Base-by-base conservation (phyloP, 257 asterid species). In the Nicotiana noctiflora region DNA sequence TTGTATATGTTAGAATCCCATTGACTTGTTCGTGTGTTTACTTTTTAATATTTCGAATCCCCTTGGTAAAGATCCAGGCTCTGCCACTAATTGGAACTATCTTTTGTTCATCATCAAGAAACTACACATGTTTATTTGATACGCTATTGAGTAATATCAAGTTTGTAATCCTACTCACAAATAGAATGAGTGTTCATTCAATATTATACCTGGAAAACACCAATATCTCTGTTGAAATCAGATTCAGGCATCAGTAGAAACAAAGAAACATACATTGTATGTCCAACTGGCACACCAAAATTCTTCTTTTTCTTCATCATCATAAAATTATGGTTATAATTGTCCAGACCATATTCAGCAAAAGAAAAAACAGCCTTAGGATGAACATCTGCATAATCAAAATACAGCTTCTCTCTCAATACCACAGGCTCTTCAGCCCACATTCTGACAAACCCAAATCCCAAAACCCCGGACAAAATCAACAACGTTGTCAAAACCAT, bases 201-300 rank as follows among this genome's bases (percentile, higher is more conserved):
- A 2, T 3, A 65, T 4, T 40, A 29, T 80, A 91, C 95, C 95
- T 93, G 98, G 74, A 94, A 94, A 25, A 95, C 82, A 7, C 98
- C 98, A 56, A 93, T 40, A 1, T 93, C 98, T 82, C 91, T 86
- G 82, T 95, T 95, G 85, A 91, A 95, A 81, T 93, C 97, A 0
- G 98, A 95, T 44, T 95, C 98, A 0, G 98, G 98, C 91, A 95
- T 80, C 77, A 91, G 52, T 60, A 95, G 93, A 77, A 80, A 63
- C 85, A 91, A 56, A 15, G 97, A 91, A 63, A 93, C 90, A 82
- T 92, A 84, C 40, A 88, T 77, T 7, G 97, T 93, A 49, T 93
- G 98, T 1, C 92, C 98, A 21, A 89, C 81, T 0, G 93, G 92
- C 37, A 90, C 91, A 14, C 88, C 86, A 8, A 13, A 8, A 1